phyloP scores from a whole-genome alignment of 1,139 yeast species.

The Pichia sp. region DNA sequence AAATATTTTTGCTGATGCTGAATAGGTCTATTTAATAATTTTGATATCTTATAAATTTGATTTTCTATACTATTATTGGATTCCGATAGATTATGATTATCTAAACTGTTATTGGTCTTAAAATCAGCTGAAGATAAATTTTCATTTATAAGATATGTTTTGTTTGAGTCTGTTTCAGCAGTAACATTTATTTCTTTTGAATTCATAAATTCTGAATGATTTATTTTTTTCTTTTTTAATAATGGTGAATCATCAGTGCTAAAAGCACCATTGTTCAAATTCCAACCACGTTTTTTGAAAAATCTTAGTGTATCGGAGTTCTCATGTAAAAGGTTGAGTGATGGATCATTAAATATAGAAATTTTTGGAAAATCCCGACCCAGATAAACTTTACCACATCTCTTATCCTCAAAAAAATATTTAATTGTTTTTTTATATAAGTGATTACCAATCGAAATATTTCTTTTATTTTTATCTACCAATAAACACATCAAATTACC shows the following conservation, averaged over 20 bases:
- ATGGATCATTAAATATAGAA: slow-evolving; percentile 37
- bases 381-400: slow-evolving; percentile 38
- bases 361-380: slow-evolving; percentile 45
- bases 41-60: no score
- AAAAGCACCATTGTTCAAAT: slow-evolving; percentile 10
- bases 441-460: slow-evolving; percentile 54
- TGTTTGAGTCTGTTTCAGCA: no score
- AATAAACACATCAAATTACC: slow-evolving; percentile 47
- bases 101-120: no score
- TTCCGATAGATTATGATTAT: no score
- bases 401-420: slow-evolving; percentile 41
- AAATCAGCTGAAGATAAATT: no score
- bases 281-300: slow-evolving; percentile 33
- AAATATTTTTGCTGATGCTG: slow-evolving; percentile 28
- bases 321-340: slow-evolving; percentile 13
- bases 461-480: slow-evolving; percentile 52
- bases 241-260: neutral
- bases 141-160: no score
- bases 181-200: no score
- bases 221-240: no score
- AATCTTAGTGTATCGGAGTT: slow-evolving; percentile 6
- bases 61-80: no score
- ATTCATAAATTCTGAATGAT: no score
- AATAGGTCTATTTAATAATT: neutral
- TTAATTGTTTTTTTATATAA: slow-evolving; percentile 51